Evolutionary conservation across 257 asterid genomes (phyloP), one percentile per base, ranked within the genome.

Genomic region (Echites panduratus): DNA sequence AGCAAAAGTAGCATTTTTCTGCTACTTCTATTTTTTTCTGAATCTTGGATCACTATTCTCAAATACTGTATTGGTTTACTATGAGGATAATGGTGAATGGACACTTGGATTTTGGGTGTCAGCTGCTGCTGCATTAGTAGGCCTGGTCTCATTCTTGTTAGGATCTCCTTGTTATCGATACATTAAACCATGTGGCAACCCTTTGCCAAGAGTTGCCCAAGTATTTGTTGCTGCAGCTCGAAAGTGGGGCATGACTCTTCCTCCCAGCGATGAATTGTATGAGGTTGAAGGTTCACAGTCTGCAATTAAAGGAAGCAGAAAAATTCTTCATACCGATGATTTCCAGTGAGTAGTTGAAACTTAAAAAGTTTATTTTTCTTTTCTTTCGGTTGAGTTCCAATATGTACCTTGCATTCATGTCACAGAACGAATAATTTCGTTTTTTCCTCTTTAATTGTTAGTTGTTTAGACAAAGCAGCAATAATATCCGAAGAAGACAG

Each of bases 41-140:
- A 91, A 91, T 49, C 29, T 74, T 0, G 95, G 97, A 29, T 91
- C 95, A 12, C 77, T 91, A 10, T 81, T 91, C 69, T 88, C 97
- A 1, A 89, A 91, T 65, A 89, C 96, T 4, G 27, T 91, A 27
- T 75, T 91, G 80, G 97, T 78, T 12, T 91, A 89, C 70, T 89
- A 65, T 16, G 97, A 91, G 80, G 93, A 89, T 72, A 45, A n/a
- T 0, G 97, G 97, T 2, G 52, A 62, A 32, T 91, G 97, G 97
- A 73, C 86, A 1, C 45, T 91, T 0, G 97, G 95, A 7, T 91
- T 91, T 38, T 83, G 91, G 96, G 82, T 54, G 27, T 81, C 97
- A 5, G 79, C 89, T 0, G 89, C 68, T 69, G 82, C 95, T 0
- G 92, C 92, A 4, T 45, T 76, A 3, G 0, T 82, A 13, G 96